Base-by-base conservation (phyloP, 257 asterid species). In the Cordia subcordata region DNA sequence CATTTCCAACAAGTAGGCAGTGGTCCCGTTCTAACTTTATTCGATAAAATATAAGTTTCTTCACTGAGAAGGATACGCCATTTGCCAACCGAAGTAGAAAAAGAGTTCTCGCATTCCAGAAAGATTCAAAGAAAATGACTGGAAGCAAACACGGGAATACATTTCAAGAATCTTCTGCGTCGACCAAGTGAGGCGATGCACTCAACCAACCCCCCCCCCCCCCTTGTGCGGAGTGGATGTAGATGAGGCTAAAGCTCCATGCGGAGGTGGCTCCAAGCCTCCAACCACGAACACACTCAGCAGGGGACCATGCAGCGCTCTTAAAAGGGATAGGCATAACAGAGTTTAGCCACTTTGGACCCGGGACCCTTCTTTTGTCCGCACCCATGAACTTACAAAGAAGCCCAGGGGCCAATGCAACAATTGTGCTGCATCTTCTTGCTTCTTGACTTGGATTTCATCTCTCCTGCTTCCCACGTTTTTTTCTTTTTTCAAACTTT, bases 381-480 rank as follows among this genome's bases (percentile, higher is more conserved):
- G 5, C 47, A 42, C 47, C 47, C 10, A 42, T 42, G 47, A 42
- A 42, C 47, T 3, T 42, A 42, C 8, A 1, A 42, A 11, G 47
- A 4, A 42, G 3, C 47, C 11, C 57, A 11, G 27, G 57, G 21
- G n/a, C n/a, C n/a, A n/a, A n/a, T n/a, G n/a, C 57, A 53, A n/a
- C 18, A 53, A 53, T 22, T 37, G 57, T 53, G 38, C 57, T 38
- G 11, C 47, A 42, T 14, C 33, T 20, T 53, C 57, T 53, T 53
- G 57, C 57, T 53, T 53, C 32, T 53, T 17, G 21, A 22, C 57
- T 20, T 21, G 20, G 23, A 49, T n/a, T 20, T 22, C 10, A 20
- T 22, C 35, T 4, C 8, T 53, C 5, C 21, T 53, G 4, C 12
- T 14, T 21, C 57, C 8, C 39, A 53, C 57, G 33, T 53, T 10